Evolutionary conservation across 2,329 filamentous ascomycete species (phyloP), one percentile per base, ranked within the genome.

Genomic region (Penicillium sp.): DNA sequence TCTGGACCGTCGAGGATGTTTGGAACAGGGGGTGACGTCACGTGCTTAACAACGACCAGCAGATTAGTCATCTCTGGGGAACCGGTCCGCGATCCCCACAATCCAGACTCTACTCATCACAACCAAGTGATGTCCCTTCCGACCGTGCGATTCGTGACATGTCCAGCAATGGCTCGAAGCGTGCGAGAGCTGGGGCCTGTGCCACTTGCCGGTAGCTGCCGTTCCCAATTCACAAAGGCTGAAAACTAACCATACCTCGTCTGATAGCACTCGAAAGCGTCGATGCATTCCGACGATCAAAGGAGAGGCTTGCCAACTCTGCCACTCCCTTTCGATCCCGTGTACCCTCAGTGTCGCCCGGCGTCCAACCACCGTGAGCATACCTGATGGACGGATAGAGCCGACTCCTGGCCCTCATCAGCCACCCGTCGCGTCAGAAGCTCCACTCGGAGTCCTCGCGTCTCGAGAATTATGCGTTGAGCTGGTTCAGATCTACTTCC

Each of bases 401-500:
- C 15, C 35, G 35, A 41, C 11, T 13, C 35, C 35, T 9, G 17
- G 8, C 8, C 7, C 23, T 29, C 52, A 21, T 26, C 13, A 11
- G 21, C 15, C 17, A 3, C 30, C 53, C 13, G 7, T 19, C 41
- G 50, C 21, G 26, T 49, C 46, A 1, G 44, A 29, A 26, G 49
- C 46, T 47, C 17, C 21, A 21, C 56, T 53, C 11, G 59, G 53
- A 30, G 46, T 29, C 29, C 46, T 66, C 15, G 45, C 53, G 2
- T 58, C 62, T 3, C 62, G 50, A n/a, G 46, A 48, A 11, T 13
- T 68, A 3, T 58, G 59, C 19, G n/a, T 44, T 4, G 69, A 70
- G 52, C 46, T 70, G 17, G 64, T 66, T 21, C 46, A 51, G 1
- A 62, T 69, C 7, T 70, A 70, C 46, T 70, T 70, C 59, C 64